Percentiles rank a stretch among this genome's conserved stretches.
phyloP scores from a whole-genome alignment of 2,329 filamentous ascomycete species.

The Alternaria viburni region DNA sequence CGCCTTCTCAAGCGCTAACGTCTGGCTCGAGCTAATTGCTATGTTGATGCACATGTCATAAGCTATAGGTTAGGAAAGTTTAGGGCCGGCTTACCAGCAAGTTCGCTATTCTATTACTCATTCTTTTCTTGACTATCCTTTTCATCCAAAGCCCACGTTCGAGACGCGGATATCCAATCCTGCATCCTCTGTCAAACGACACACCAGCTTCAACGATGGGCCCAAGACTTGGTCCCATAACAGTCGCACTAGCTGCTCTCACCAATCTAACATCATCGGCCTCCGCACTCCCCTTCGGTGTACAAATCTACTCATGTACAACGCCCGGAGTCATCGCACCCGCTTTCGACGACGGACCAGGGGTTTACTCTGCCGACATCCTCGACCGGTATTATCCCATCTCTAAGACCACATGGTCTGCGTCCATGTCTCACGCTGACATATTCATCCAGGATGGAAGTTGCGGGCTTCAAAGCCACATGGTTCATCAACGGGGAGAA shows the following conservation, averaged over 20 bases:
- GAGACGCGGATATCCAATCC: not conserved
- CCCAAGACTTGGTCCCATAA: not conserved
- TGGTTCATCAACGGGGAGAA: conserved; percentile 8
- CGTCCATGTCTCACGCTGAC: too few species aligned
- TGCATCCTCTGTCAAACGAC: too few species aligned
- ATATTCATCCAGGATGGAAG: not conserved
- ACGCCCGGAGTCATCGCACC: not conserved
- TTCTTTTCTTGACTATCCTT: not conserved
- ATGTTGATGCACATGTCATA: not conserved
- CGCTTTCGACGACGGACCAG: conserved; percentile 6
- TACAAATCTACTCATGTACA: conserved; percentile 3
- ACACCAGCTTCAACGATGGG: not conserved
- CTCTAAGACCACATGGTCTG: too few species aligned
- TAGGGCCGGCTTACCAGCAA: not conserved
- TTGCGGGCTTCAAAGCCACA: not conserved
- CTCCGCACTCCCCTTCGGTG: not conserved
- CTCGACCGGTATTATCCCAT: not conserved
- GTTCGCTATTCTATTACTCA: not conserved
- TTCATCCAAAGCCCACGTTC: not conserved
- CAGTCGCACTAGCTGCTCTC: not conserved
- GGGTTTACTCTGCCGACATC: not conserved
- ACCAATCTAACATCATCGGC: not conserved
- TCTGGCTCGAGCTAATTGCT: too few species aligned
- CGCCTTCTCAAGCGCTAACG: too few species aligned
- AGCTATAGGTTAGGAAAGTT: not conserved